Base-by-base conservation (phyloP, 768 basidiomycete species). In the Leccinum subgranulosum region DNA sequence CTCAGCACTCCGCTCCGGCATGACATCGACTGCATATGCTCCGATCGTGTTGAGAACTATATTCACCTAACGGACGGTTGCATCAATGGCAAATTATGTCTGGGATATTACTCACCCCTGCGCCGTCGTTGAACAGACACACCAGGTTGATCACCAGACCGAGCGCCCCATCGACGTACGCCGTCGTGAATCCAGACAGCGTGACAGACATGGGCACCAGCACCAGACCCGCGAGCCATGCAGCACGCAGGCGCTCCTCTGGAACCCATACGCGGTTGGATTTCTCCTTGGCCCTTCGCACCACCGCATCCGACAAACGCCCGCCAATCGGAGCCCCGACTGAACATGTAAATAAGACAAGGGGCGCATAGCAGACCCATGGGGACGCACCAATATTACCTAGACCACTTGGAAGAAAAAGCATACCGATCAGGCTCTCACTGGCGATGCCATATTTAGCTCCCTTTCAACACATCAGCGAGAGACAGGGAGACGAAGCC, bases 251-350 rank as follows among this genome's bases (percentile, higher is more conserved):
- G 6, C 87, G 81, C 59, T 87, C 88, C 67, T 90, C 87, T 0
- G 87, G 87, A 43, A 82, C 79, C 84, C 84, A 87, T 3, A 74
- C 60, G 0, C 85, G 85, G 0, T 77, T 77, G 21, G 85, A 79
- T 4, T 73, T 66, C 46, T 75, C 69, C 17, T 78, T 78, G 72
- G 81, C 84, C 45, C 63, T 66, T 15, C 79, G 71, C 23, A 90
- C 74, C 0, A 79, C 71, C 23, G 61, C 59, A 66, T 90, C 88
- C 0, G 88, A 88, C 0, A 87, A 58, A 17, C 74, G 75, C 1
- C 88, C 87, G 0, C 83, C 79, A 6, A 86, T 59, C 4, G 82
- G 81, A 3, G 86, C 82, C 1, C 86, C 86, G 49, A 83, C 85
- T 88, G 12, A 7, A 28, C 6, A 11, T 19, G 23, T 47, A 7